Percentiles rank a stretch among this genome's conserved stretches.
These are phyloP conservation scores for Lotus japonicus DNA, from an alignment of 306 rosid species.

Conservation along the genomic window DNA sequence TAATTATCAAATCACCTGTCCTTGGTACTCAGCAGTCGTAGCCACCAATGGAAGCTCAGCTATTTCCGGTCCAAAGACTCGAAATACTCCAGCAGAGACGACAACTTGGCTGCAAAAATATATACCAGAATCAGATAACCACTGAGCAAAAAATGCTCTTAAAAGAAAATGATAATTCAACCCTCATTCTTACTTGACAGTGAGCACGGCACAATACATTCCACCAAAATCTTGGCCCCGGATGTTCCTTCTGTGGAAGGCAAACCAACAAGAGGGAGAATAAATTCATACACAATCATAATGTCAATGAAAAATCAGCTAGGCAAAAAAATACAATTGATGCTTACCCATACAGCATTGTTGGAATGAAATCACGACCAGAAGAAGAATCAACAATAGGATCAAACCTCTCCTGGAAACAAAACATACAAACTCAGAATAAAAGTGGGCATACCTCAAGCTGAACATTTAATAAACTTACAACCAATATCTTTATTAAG, in stretches of 20 bases:
- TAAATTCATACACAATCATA: not conserved
- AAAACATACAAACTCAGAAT: not conserved
- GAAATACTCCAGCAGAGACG: constrained; percentile 81
- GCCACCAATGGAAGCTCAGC: constrained; percentile 98
- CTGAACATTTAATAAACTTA: not conserved
- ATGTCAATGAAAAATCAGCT: not conserved
- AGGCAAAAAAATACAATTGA: not conserved
- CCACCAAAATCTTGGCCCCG: constrained; percentile 85
- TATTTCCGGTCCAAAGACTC: constrained; percentile 76
- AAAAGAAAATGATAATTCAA: not conserved
- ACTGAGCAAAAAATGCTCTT: not conserved
- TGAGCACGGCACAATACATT: constrained; percentile 83
- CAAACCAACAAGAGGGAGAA: not conserved
- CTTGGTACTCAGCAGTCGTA: constrained; percentile 60
- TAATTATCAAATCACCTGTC: constrained; percentile 52
- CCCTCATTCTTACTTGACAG: constrained; percentile 61
- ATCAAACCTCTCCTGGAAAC: constrained; percentile 70
- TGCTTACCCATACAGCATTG: constrained; percentile 86
- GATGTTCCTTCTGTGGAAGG: constrained; percentile 55
- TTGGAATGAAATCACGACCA: constrained; percentile 72
- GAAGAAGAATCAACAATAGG: constrained; percentile 80
- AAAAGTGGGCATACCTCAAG: not conserved
- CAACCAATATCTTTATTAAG: not conserved
- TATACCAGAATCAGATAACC: not conserved
- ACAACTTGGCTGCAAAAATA: constrained; percentile 45